These are phyloP conservation scores for Acacia pycnantha DNA, from an alignment of 331 rosid genomes.

Conservation along the genomic window DNA sequence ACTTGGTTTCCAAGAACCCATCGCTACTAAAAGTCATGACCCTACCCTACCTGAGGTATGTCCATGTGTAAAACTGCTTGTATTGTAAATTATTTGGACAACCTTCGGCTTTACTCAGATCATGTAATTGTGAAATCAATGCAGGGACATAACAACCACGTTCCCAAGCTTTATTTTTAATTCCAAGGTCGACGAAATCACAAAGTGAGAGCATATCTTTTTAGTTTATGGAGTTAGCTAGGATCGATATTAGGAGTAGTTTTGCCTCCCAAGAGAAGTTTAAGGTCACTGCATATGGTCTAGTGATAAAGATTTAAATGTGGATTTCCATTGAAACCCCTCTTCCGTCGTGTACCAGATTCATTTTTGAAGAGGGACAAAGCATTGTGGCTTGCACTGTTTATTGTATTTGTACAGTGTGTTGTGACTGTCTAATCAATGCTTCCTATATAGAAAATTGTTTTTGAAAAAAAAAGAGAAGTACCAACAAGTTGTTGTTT, in stretches of 20 bases:
- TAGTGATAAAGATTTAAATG: neutral
- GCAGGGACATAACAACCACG: slow-evolving; percentile 88
- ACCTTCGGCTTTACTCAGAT: neutral
- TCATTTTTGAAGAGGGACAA: neutral
- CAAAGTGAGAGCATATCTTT: slow-evolving; percentile 36
- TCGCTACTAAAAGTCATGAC: slow-evolving; percentile 90
- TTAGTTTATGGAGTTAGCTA: slow-evolving; percentile 14
- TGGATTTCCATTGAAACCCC: neutral
- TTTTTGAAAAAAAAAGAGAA: no score
- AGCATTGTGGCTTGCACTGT: neutral
- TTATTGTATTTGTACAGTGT: neutral
- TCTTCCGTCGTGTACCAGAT: neutral
- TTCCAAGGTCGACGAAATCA: slow-evolving; percentile 83
- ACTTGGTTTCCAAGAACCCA: slow-evolving; percentile 73
- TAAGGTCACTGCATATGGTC: neutral
- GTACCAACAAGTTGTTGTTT: no score
- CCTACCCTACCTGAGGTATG: slow-evolving; percentile 77
- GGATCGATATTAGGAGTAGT: slow-evolving; percentile 12
- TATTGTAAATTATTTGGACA: neutral
- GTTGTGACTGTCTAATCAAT: neutral
- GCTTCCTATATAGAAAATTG: neutral
- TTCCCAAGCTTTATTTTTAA: slow-evolving; percentile 94
- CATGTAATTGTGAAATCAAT: slow-evolving; percentile 22
- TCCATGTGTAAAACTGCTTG: neutral
- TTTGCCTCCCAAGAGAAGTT: neutral